A percentile compares a stretch with the other conserved stretches of the same genome.
Evolutionary conservation across 495 filamentous ascomycete genomes (phyloP).

Genomic region (Penicillium goetzii): DNA sequence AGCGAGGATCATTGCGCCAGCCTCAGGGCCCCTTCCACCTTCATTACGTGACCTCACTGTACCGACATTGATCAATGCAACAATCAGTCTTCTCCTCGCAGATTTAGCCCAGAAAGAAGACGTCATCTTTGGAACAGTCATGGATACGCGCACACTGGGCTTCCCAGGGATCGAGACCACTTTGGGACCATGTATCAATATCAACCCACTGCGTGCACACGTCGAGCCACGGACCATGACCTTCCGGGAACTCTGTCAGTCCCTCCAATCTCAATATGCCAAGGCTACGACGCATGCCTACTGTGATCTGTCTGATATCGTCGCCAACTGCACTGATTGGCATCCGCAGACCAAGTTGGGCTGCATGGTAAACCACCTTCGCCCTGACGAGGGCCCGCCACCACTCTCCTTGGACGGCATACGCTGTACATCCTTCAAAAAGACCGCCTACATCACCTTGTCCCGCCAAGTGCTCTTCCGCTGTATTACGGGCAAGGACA

Average conservation of each 20-base stretch:
- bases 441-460: not conserved
- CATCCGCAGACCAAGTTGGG: not conserved
- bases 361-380: not conserved
- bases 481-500: not conserved
- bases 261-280: not conserved
- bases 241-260: not conserved
- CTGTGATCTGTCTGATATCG: not conserved
- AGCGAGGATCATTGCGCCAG: not conserved
- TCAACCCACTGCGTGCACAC: not conserved
- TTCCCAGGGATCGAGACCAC: not conserved
- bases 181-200: not conserved
- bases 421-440: not conserved
- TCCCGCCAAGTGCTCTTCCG: not conserved
- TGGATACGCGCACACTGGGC: not conserved
- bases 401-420: not conserved
- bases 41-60: not conserved
- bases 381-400: not conserved
- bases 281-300: not conserved
- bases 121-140: not conserved
- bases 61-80: not conserved
- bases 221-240: not conserved
- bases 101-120: not conserved
- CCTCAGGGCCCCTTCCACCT: not conserved
- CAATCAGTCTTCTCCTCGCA: not conserved
- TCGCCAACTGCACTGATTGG: not conserved